Conservation (phyloP, 2,329 filamentous ascomycete genomes). For the Colletotrichum destructivum region DNA sequence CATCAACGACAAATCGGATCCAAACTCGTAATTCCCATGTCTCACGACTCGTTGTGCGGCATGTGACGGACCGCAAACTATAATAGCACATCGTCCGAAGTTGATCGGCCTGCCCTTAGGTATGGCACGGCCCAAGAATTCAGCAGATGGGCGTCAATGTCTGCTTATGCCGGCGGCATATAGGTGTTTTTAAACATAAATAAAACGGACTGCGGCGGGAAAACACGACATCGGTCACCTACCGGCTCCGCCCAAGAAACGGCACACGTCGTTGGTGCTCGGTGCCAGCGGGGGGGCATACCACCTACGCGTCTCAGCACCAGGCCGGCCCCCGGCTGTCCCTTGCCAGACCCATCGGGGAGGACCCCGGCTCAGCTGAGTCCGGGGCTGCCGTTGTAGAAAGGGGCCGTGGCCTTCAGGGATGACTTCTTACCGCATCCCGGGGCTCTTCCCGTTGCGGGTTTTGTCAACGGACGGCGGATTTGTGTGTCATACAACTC, state of each 20-base stretch:
- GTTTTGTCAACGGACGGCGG: neutral
- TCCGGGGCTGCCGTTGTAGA: constrained; percentile 8
- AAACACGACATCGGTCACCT: neutral
- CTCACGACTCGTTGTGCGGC: too few species aligned
- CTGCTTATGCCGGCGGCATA: neutral
- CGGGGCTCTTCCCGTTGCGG: constrained; percentile 4
- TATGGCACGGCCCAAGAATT: neutral
- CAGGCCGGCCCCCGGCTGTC: neutral
- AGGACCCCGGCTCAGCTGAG: neutral
- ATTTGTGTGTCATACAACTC: constrained; percentile 12
- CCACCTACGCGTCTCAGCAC: neutral
- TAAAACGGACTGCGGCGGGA: neutral
- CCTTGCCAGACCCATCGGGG: neutral
- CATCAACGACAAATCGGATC: too few species aligned
- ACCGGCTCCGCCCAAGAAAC: neutral
- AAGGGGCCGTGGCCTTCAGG: constrained; percentile 4
- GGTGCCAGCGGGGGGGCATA: neutral
- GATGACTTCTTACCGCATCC: neutral
- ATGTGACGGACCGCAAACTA: neutral
- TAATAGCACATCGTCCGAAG: constrained; percentile 13
- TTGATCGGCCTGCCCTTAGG: constrained; percentile 8
- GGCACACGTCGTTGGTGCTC: neutral
- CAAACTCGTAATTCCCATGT: neutral
- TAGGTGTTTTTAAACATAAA: too few species aligned
- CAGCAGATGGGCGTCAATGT: too few species aligned